phyloP scores from a whole-genome alignment of 306 rosid genomes.

The Argentina anserina region DNA sequence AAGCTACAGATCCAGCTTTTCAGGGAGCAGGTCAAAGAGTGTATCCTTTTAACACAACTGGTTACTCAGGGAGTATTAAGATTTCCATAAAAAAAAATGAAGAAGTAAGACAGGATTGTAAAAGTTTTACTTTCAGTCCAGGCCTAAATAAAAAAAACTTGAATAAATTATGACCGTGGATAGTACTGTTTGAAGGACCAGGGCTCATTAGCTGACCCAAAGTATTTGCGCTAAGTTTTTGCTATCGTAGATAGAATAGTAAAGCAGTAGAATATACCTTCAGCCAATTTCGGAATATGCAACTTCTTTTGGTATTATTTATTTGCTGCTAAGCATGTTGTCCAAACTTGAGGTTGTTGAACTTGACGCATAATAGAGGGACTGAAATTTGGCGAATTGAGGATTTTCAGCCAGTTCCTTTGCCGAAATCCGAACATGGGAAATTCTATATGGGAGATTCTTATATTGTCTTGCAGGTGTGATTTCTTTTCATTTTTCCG shows the following conservation, averaged over 20 bases:
- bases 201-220: neutral
- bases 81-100: neutral
- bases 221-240: neutral
- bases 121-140: neutral
- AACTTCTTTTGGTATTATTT: slow-evolving; percentile 19
- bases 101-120: neutral
- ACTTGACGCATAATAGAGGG: slow-evolving; percentile 81
- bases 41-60: slow-evolving; percentile 63
- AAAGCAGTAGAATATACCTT: neutral
- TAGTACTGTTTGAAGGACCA: neutral
- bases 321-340: slow-evolving; percentile 8
- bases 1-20: slow-evolving; percentile 93
- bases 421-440: slow-evolving; percentile 92
- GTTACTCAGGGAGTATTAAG: slow-evolving; percentile 17
- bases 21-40: slow-evolving; percentile 94
- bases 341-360: slow-evolving; percentile 29
- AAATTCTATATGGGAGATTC: slow-evolving; percentile 94
- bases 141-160: slow-evolving; percentile 1
- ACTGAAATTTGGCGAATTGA: slow-evolving; percentile 99
- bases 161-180: neutral
- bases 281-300: slow-evolving; percentile 22
- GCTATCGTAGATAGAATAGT: neutral
- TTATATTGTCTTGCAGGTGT: slow-evolving; percentile 86
- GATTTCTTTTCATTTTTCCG: slow-evolving; percentile 20
- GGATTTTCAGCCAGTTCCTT: slow-evolving; percentile 85